Evolutionary conservation across 345 rosid genomes (phyloP).

Genomic region (Pugionium cornutum): DNA sequence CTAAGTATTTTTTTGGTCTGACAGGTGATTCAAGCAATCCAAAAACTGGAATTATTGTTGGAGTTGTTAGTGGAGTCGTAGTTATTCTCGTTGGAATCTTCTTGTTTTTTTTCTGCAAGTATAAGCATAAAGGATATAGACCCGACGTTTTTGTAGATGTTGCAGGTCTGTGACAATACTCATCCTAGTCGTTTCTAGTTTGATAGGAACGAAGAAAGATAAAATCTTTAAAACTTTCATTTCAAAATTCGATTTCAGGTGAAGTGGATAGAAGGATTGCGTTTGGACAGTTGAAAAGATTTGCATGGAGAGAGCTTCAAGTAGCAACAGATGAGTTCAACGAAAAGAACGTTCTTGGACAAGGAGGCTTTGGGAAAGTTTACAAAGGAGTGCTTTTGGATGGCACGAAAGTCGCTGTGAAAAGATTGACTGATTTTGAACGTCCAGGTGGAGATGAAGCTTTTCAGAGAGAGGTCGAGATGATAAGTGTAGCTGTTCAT

Average conservation of each 20-base stretch:
- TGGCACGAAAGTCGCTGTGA: conserved; percentile 44
- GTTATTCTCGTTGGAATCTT: conserved; percentile 56
- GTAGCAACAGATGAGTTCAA: conserved; percentile 57
- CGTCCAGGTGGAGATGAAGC: conserved; percentile 46
- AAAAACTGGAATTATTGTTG: conserved; percentile 65
- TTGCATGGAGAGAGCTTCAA: conserved; percentile 96
- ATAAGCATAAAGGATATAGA: conserved; percentile 61
- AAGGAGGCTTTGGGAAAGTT: conserved; percentile 52
- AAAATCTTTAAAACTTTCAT: background rate
- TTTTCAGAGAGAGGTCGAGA: conserved; percentile 43
- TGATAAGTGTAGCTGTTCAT: conserved; percentile 45
- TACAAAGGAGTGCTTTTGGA: conserved; percentile 45
- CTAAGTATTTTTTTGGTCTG: conserved; percentile 15
- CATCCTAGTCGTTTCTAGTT: conserved; percentile 3
- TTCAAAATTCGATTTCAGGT: conserved; percentile 50
- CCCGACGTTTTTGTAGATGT: conserved; percentile 89
- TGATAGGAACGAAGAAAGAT: background rate
- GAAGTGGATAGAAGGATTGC: conserved; percentile 95
- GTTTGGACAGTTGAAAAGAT: conserved; percentile 92
- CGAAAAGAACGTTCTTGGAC: conserved; percentile 46
- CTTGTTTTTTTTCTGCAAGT: conserved; percentile 59
- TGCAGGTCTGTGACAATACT: conserved; percentile 55
- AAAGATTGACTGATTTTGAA: conserved; percentile 40
- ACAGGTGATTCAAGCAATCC: conserved; percentile 67
- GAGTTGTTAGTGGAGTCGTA: conserved; percentile 63